Evolutionary conservation across 208 protist genomes (phyloP), one percentile per base, ranked within the genome.

Genomic region (Acanthamoeba healyi): DNA sequence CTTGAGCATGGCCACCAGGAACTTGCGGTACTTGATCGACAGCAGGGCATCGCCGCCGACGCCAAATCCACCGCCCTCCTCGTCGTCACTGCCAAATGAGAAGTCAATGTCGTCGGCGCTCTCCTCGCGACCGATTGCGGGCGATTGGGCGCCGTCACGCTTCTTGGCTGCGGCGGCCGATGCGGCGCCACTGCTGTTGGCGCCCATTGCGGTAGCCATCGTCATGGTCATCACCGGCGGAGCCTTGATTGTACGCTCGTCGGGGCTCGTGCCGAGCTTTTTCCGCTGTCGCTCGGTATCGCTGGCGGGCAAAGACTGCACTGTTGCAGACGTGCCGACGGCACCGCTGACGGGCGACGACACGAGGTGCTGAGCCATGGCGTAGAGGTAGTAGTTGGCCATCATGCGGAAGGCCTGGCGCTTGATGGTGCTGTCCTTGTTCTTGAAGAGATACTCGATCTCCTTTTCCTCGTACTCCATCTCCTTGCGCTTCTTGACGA

Each of bases 381-480:
- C 29, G 38, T 77, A 77, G 38, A 77, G 67, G 67, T 77, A 77
- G 38, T 77, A 77, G 67, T 77, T 77, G 67, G 67, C 67, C 67
- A 77, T 77, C 67, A 77, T 77, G 67, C 67, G 67, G 67, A 77
- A 77, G 67, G 67, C 67, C 38, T 77, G 67, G 67, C 67, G 67
- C 67, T 77, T 77, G 67, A 77, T 77, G 67, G 67, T 77, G 67
- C 67, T 77, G 67, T 77, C 67, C 67, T 77, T 77, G 22, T 77
- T 77, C 38, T 77, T 77, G 67, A 77, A 77, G 67, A 77, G 67
- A 34, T 77, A 77, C 67, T 77, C 67, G 67, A 77, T 44, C 38
- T 77, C 67, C 67, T 77, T 77, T 24, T 77, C 67, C 67, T 77
- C 67, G 67, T 77, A 77, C 36, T 77, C 67, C 36, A 77, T 77